Evolutionary conservation across 345 rosid species (phyloP), one percentile per base, ranked within the genome.

Genomic region (Brassica incana): DNA sequence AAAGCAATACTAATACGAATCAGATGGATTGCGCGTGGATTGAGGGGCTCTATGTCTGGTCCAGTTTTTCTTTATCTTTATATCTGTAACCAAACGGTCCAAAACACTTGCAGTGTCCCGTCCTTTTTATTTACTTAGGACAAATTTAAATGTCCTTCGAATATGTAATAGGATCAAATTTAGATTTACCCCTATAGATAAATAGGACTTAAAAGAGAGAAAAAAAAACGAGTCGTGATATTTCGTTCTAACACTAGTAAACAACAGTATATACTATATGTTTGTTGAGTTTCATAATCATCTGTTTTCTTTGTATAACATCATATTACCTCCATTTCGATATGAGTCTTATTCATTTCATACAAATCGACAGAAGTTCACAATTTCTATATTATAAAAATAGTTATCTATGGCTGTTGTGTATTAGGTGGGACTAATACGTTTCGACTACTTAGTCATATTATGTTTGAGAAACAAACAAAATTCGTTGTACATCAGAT

Each of bases 31-130:
- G 27, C 79, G 83, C 83, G 76, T 80, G 83, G 63, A 38, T 80
- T 70, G 83, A 71, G 54, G 79, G 2, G 67, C 75, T 80, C 62
- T 74, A 63, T 80, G 76, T 80, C 54, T 45, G 54, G 15, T 12
- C 9, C 83, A 61, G 78, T 67, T 43, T 33, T 33, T 32, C 38
- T 78, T 69, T 69, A 80, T 69, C 72, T 80, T 69, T 74, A 52
- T 15, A 45, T 63, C 33, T 69, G 50, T 69, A 69, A 63, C 83
- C 76, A 75, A 80, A 80, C 76, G 76, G 64, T 70, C 83, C 64
- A 65, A 80, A 75, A 75, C 83, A 80, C 63, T 75, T 80, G 83
- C 83, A 70, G 76, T 80, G 79, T 80, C 72, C 43, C 54, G 80
- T 75, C 80, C 72, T 54, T 64, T 73, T 80, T 59, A 16, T 61